Evolutionary conservation across 345 rosid species (phyloP).

Genomic region (Toxicodendron radicans): DNA sequence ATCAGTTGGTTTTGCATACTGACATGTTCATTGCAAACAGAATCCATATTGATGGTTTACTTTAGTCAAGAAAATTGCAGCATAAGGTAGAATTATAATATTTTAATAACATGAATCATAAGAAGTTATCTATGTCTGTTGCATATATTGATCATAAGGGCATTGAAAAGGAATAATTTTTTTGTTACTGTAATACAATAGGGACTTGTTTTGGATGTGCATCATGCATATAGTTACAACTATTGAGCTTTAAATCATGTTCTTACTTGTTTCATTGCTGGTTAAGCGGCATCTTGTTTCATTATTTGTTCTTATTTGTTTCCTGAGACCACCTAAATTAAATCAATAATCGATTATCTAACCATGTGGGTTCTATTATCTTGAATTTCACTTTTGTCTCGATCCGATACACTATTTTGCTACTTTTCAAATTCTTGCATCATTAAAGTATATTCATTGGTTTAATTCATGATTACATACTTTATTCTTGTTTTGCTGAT

Average conservation of each 20-base stretch:
- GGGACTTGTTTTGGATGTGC: not conserved
- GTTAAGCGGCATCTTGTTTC: conserved; percentile 27
- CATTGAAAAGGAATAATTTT: not conserved
- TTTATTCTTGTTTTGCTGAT: not conserved
- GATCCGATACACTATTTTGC: conserved; percentile 17
- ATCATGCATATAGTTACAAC: not conserved
- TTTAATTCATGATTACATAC: not conserved
- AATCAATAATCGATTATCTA: conserved; percentile 21
- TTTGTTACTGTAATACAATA: not conserved
- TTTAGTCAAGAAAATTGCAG: not conserved
- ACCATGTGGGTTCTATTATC: conserved; percentile 22
- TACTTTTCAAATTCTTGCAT: not conserved
- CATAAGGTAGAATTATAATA: not conserved
- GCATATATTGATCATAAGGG: not conserved
- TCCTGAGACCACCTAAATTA: conserved; percentile 35
- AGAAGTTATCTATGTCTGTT: not conserved
- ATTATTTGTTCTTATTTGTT: too few species aligned
- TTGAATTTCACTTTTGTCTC: conserved; percentile 28
- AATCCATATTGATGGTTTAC: not conserved
- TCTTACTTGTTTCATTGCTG: conserved; percentile 19
- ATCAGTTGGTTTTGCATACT: not conserved
- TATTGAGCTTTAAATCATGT: not conserved
- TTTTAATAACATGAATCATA: not conserved
- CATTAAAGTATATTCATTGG: not conserved
- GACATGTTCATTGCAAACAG: not conserved